Percentiles rank a stretch among this genome's conserved stretches.
phyloP scores from a whole-genome alignment of 306 rosid species.

The Casuarina equisetifolia region DNA sequence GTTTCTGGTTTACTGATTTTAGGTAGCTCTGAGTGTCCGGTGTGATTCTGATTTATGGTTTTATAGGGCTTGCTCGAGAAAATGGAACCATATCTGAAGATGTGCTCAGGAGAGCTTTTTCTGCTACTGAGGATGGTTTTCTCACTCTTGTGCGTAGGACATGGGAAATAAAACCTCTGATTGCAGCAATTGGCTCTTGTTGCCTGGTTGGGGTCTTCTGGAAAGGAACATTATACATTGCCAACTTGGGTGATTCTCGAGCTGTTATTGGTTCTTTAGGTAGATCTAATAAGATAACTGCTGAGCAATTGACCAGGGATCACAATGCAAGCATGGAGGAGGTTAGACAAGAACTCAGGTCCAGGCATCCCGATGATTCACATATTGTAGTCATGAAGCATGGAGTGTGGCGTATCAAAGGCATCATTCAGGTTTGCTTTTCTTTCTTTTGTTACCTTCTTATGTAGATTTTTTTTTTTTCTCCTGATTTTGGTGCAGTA shows the following conservation, averaged over 20 bases:
- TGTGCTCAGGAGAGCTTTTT: constrained; percentile 62
- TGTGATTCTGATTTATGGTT: constrained; percentile 18
- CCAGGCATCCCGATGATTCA: constrained; percentile 82
- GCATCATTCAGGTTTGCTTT: constrained; percentile 83
- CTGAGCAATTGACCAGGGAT: constrained; percentile 78
- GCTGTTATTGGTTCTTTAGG: constrained; percentile 74
- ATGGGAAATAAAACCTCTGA: constrained; percentile 66
- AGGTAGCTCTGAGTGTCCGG: constrained; percentile 25
- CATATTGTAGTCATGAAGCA: constrained; percentile 74
- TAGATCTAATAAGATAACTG: constrained; percentile 63
- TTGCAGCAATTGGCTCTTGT: constrained; percentile 88
- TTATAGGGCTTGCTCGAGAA: constrained; percentile 71
- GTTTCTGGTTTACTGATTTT: constrained; percentile 13
- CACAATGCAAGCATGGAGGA: constrained; percentile 82
- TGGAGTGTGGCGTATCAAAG: constrained; percentile 92
- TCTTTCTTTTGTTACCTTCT: constrained; percentile 1
- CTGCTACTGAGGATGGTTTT: constrained; percentile 87
- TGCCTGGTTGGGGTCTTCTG: constrained; percentile 81
- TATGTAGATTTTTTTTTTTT: background rate
- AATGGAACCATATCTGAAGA: constrained; percentile 65
- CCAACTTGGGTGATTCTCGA: constrained; percentile 83
- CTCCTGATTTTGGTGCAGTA: too few relatives aligned
- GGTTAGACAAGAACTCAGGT: constrained; percentile 69
- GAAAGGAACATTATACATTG: constrained; percentile 68
- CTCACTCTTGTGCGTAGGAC: constrained; percentile 74